Evolutionary conservation across 2,329 filamentous ascomycete species (phyloP).

Genomic region (Zymoseptoria brevis): DNA sequence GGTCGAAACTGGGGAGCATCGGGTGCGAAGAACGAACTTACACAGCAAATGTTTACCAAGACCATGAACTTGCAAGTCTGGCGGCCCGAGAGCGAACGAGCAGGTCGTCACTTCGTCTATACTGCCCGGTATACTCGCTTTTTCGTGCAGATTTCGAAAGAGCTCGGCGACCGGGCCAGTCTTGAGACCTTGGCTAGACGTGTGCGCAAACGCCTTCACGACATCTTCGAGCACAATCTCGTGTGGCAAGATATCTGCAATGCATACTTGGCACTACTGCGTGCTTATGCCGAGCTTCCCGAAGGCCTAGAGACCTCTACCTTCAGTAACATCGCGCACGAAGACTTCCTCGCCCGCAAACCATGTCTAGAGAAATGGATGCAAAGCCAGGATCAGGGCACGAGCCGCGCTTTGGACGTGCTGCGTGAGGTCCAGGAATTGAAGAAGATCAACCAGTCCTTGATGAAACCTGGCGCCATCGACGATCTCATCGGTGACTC

Average conservation of each 20-base stretch:
- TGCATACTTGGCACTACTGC: constrained; percentile 51
- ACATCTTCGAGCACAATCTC: constrained; percentile 57
- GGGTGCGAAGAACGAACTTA: constrained; percentile 68
- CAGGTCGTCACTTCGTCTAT: constrained; percentile 85
- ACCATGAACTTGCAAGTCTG: constrained; percentile 92
- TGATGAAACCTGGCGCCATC: constrained; percentile 78
- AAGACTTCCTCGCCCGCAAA: constrained; percentile 56
- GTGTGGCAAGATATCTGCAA: constrained; percentile 56
- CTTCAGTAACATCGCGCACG: constrained; percentile 56
- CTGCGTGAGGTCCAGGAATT: constrained; percentile 60
- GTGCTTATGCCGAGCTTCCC: constrained; percentile 48
- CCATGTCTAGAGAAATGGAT: constrained; percentile 53
- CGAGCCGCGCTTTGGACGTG: constrained; percentile 49
- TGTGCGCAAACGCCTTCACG: constrained; percentile 71
- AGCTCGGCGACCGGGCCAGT: constrained; percentile 65
- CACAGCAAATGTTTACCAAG: constrained; percentile 81
- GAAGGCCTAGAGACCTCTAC: constrained; percentile 56
- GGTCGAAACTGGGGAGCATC: constrained; percentile 38
- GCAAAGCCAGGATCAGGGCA: constrained; percentile 40
- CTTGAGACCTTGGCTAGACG: constrained; percentile 72
- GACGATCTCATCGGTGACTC: constrained; percentile 92
- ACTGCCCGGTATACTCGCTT: constrained; percentile 80
- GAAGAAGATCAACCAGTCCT: constrained; percentile 72
- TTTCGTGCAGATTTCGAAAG: constrained; percentile 65
- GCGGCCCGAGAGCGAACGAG: constrained; percentile 80